Evolutionary conservation across 2,329 filamentous ascomycete species (phyloP).

Genomic region (Talaromyces sp.): DNA sequence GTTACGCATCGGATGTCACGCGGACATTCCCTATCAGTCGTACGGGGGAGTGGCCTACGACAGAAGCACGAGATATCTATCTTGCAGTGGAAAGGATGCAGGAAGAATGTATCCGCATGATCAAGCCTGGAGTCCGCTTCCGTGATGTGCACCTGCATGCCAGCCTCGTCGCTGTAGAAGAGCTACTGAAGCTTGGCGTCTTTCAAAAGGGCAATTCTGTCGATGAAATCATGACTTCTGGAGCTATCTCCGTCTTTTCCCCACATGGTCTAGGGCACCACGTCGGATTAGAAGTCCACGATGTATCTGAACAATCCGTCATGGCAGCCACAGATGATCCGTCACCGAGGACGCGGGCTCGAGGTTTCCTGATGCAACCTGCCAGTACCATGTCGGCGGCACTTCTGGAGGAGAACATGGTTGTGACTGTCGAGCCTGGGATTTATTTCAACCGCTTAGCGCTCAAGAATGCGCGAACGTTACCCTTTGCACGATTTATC

Average conservation of each 20-base stretch:
- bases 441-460: constrained; percentile 42
- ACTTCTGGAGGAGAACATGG: constrained; percentile 48
- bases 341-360: constrained; percentile 16
- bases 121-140: constrained; percentile 72
- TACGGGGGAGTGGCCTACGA: constrained; percentile 54
- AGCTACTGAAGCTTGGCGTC: constrained; percentile 70
- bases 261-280: constrained; percentile 55
- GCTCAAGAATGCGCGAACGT: constrained; percentile 30
- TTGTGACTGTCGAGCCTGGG: constrained; percentile 53
- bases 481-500: constrained; percentile 32
- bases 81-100: constrained; percentile 85
- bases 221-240: constrained; percentile 41
- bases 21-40: constrained; percentile 71
- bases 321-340: constrained; percentile 24
- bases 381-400: constrained; percentile 32
- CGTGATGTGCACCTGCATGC: constrained; percentile 76
- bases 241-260: constrained; percentile 38
- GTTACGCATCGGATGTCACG: constrained; percentile 71
- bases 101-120: constrained; percentile 63
- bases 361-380: constrained; percentile 19
- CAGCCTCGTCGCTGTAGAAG: constrained; percentile 75
- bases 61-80: constrained; percentile 70
- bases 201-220: constrained; percentile 55
- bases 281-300: constrained; percentile 45
- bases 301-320: constrained; percentile 35